Conservation (phyloP, 2,329 filamentous ascomycete species). For the Erysiphe pulchra region DNA sequence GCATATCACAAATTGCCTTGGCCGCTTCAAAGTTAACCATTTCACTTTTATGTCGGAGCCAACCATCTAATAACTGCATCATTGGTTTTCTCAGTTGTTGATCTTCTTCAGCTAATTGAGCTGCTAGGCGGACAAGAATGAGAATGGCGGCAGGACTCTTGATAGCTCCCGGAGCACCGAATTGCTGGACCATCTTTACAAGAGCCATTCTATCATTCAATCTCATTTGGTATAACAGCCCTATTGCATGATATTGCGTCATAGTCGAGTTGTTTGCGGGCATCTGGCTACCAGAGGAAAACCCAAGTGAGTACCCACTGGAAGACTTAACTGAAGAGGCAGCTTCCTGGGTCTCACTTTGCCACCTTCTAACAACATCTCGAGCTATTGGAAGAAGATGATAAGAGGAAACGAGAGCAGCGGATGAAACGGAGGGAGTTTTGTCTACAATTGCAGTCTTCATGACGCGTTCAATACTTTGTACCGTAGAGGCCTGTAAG, state of each 20-base stretch:
- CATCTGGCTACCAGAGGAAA: conserved; percentile 47
- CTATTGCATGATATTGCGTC: conserved; percentile 96
- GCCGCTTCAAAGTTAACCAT: conserved; percentile 99
- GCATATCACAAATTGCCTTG: conserved; percentile 90
- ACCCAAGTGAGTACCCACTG: conserved; percentile 73
- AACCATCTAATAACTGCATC: conserved; percentile 89
- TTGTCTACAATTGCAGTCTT: conserved; percentile 99
- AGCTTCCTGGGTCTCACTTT: conserved; percentile 93
- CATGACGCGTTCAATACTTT: conserved; percentile 93
- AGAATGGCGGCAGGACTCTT: conserved; percentile 88
- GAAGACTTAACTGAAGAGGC: conserved; percentile 75
- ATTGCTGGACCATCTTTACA: conserved; percentile 99
- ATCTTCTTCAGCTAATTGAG: conserved; percentile 86
- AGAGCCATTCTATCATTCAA: conserved; percentile 93
- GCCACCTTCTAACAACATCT: conserved; percentile 91
- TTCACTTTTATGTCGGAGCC: conserved; percentile 94
- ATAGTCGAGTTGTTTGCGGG: conserved; percentile 87
- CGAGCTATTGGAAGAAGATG: conserved; percentile 88
- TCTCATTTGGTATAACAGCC: conserved; percentile 91
- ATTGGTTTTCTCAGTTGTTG: conserved; percentile 72
- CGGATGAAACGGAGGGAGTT: conserved; percentile 88
- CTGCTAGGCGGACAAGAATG: conserved; percentile 75
- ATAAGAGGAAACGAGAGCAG: conserved; percentile 87
- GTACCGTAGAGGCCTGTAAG: conserved; percentile 63
- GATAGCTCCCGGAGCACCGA: conserved; percentile 68